A percentile compares a stretch with the other conserved stretches of the same genome.
These are phyloP conservation scores for Staphylotrichum tortipilum DNA, from an alignment of 495 filamentous ascomycete species.

Conservation along the genomic window DNA sequence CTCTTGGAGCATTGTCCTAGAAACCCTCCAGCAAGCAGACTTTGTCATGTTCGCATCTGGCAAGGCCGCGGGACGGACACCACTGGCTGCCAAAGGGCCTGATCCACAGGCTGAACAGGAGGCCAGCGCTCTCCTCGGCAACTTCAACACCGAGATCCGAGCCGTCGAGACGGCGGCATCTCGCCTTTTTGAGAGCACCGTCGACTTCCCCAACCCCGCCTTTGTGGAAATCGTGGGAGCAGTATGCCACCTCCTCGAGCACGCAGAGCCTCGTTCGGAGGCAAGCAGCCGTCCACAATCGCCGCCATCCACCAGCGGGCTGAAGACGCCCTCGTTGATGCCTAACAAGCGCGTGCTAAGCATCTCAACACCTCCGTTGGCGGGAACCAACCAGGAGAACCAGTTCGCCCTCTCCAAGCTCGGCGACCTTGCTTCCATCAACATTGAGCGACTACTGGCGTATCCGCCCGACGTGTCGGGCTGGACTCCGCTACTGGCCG, in stretches of 20 bases:
- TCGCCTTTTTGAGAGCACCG: conserved; percentile 80
- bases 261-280: conserved; percentile 24
- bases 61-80: conserved; percentile 39
- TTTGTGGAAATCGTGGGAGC: conserved; percentile 73
- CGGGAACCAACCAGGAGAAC: conserved; percentile 53
- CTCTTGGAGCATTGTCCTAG: conserved; percentile 84
- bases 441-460: conserved; percentile 64
- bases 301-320: conserved; percentile 17
- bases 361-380: conserved; percentile 45
- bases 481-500: conserved; percentile 63
- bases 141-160: conserved; percentile 67
- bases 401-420: conserved; percentile 77
- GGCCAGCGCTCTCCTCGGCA: conserved; percentile 44
- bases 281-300: conserved; percentile 29
- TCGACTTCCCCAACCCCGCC: conserved; percentile 72
- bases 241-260: conserved; percentile 56
- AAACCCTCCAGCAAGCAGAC: conserved; percentile 86
- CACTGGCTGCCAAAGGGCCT: conserved; percentile 31
- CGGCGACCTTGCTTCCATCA: conserved; percentile 66
- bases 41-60: conserved; percentile 61
- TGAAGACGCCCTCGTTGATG: conserved; percentile 27
- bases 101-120: conserved; percentile 39
- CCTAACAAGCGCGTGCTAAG: conserved; percentile 57
- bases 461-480: conserved; percentile 55
- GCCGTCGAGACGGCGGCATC: conserved; percentile 84